Evolutionary conservation across 495 filamentous ascomycete species (phyloP).

Genomic region (Aspergillus asperescens): DNA sequence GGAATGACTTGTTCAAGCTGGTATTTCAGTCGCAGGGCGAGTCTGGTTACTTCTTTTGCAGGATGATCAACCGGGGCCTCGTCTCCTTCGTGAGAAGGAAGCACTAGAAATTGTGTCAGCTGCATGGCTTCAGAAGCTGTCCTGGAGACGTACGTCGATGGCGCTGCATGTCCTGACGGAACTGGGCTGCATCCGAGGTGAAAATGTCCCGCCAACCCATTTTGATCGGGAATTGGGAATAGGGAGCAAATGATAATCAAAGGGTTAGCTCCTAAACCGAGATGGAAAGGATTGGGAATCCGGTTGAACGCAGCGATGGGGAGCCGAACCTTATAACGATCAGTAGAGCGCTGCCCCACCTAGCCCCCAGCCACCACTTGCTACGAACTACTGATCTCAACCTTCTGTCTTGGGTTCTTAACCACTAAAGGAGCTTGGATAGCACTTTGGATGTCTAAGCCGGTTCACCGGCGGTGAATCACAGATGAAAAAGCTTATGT

Average conservation of each 20-base stretch:
- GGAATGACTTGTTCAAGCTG: conserved; percentile 85
- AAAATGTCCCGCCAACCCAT: conserved; percentile 41
- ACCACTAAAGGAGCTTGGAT: conserved; percentile 10
- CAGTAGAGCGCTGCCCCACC: conserved; percentile 9
- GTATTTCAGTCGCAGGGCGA: conserved; percentile 83
- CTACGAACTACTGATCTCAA: not conserved
- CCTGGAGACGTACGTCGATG: conserved; percentile 39
- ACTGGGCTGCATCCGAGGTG: conserved; percentile 21
- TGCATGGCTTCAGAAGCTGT: not conserved
- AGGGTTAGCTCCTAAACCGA: no score
- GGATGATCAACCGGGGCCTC: conserved; percentile 47
- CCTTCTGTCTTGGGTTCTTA: no score
- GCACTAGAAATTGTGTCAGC: conserved; percentile 31
- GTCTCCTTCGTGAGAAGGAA: conserved; percentile 34
- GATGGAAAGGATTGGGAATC: not conserved
- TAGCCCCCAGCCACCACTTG: conserved; percentile 1
- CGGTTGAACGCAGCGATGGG: not conserved
- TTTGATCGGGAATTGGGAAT: not conserved
- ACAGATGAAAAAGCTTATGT: conserved; percentile 37
- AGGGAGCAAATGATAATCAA: not conserved
- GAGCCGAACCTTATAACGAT: not conserved
- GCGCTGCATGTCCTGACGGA: conserved; percentile 29
- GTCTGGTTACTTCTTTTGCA: conserved; percentile 68
- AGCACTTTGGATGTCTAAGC: conserved; percentile 22
- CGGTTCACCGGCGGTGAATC: conserved; percentile 32